Evolutionary conservation across 1,139 yeast species (phyloP).

Genomic region (Insectozyma bohioensis): DNA sequence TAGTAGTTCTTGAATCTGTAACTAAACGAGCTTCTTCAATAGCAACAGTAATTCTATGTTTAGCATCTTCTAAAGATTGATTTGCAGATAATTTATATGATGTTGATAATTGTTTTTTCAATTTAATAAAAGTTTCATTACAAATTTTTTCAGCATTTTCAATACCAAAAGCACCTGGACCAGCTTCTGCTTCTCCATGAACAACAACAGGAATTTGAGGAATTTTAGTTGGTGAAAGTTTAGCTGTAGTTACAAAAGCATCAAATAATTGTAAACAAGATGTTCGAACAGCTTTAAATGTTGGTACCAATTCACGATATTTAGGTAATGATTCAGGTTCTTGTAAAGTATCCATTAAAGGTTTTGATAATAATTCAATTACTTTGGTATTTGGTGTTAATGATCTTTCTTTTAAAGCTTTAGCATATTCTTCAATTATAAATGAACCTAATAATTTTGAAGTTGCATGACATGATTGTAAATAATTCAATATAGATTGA

Average conservation of each 20-base stretch:
- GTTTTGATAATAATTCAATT: constrained; percentile 25
- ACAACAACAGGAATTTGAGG: constrained; percentile 88
- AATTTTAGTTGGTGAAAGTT: constrained; percentile 68
- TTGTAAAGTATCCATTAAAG: constrained; percentile 37
- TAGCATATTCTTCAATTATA: constrained; percentile 72
- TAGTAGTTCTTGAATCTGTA: constrained; percentile 51
- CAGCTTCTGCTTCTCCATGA: constrained; percentile 93
- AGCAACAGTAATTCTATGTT: constrained; percentile 62
- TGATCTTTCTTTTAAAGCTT: constrained; percentile 24
- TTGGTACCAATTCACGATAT: constrained; percentile 85
- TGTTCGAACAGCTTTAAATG: constrained; percentile 79
- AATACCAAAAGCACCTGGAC: constrained; percentile 87
- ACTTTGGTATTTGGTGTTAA: constrained; percentile 12
- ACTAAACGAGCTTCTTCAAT: constrained; percentile 68
- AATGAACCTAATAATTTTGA: constrained; percentile 74
- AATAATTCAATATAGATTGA: constrained; percentile 37
- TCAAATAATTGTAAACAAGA: constrained; percentile 83
- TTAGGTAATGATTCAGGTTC: constrained; percentile 49
- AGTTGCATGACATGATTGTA: constrained; percentile 70
- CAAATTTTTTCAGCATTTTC: constrained; percentile 74
- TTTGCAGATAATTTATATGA: constrained; percentile 70
- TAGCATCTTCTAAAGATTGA: constrained; percentile 78
- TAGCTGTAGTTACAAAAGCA: constrained; percentile 74
- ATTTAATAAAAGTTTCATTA: constrained; percentile 62
- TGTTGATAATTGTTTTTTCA: constrained; percentile 65